These are phyloP conservation scores for Eimeria maxima DNA, from an alignment of 169 alveolate genomes.

Conservation along the genomic window DNA sequence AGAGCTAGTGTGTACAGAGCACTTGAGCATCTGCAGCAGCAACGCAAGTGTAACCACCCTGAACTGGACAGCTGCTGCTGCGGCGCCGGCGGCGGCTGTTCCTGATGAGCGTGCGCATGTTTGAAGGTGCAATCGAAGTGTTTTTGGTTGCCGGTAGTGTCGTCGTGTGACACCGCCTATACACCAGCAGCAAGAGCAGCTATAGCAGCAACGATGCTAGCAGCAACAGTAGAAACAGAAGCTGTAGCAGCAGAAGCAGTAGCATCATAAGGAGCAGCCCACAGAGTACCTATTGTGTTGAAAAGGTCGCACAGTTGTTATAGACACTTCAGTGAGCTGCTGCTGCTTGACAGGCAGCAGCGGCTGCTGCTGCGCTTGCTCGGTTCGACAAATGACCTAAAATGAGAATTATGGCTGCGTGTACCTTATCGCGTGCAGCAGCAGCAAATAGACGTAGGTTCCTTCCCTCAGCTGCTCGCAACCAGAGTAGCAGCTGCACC, in stretches of 20 bases:
- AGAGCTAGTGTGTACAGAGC: neutral
- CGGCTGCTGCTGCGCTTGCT: constrained; percentile 60
- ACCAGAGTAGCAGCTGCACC: neutral
- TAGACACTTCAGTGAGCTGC: neutral
- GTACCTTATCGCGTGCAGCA: constrained; percentile 32
- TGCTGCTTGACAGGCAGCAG: neutral
- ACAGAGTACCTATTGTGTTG: neutral
- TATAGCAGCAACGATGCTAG: neutral
- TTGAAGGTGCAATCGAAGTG: neutral
- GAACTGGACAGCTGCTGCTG: constrained; percentile 12
- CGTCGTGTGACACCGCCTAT: neutral
- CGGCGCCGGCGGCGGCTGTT: constrained; percentile 24
- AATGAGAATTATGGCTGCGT: constrained; percentile 30
- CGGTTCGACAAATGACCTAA: neutral
- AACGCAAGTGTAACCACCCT: neutral
- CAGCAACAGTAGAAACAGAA: neutral
- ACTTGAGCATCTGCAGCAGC: constrained; percentile 11
- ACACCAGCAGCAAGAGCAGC: neutral
- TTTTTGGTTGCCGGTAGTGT: neutral
- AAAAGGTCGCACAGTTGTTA: neutral
- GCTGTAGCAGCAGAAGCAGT: constrained; percentile 4
- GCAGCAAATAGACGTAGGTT: neutral
- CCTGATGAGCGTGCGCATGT: neutral
- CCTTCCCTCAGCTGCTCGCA: neutral
- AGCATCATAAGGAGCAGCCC: neutral